phyloP scores from a whole-genome alignment of 257 asterid genomes.

The Linaria vulgaris region DNA sequence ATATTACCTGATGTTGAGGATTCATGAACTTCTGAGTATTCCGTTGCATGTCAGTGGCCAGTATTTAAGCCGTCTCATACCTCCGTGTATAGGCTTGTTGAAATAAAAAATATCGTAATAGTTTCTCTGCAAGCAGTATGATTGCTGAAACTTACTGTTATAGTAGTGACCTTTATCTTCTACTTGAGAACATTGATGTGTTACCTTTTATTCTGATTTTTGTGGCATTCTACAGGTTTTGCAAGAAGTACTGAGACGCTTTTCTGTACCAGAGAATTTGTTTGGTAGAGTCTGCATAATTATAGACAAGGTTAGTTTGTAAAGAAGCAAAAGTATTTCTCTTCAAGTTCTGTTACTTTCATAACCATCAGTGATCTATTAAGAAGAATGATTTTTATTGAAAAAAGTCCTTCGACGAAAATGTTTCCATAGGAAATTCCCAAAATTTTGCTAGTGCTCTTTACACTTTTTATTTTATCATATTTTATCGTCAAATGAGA shows the following conservation, averaged over 20 bases:
- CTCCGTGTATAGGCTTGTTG: too few relatives aligned
- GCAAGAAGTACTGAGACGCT: constrained; percentile 84
- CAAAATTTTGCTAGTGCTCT: background rate
- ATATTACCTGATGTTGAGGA: background rate
- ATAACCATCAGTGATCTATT: background rate
- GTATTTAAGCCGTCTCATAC: too few relatives aligned
- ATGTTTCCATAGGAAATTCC: background rate
- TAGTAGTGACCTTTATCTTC: constrained; percentile 1
- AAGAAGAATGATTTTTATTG: background rate
- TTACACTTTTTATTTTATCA: background rate
- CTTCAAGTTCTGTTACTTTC: constrained; percentile 15
- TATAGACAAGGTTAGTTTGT: constrained; percentile 81
- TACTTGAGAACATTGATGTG: background rate
- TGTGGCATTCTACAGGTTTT: constrained; percentile 60
- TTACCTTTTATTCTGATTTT: constrained; percentile 13
- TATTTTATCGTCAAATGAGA: background rate
- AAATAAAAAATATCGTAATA: constrained; percentile 4
- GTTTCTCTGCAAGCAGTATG: background rate
- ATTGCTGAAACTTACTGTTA: constrained; percentile 8
- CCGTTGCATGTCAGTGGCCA: background rate
- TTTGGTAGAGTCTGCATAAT: constrained; percentile 87
- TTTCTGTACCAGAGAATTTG: constrained; percentile 68
- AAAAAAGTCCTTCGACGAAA: background rate
- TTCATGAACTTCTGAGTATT: too few relatives aligned
- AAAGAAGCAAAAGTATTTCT: background rate